Base-by-base conservation (phyloP, 169 alveolate species). In the Cryptosporidium meleagridis region DNA sequence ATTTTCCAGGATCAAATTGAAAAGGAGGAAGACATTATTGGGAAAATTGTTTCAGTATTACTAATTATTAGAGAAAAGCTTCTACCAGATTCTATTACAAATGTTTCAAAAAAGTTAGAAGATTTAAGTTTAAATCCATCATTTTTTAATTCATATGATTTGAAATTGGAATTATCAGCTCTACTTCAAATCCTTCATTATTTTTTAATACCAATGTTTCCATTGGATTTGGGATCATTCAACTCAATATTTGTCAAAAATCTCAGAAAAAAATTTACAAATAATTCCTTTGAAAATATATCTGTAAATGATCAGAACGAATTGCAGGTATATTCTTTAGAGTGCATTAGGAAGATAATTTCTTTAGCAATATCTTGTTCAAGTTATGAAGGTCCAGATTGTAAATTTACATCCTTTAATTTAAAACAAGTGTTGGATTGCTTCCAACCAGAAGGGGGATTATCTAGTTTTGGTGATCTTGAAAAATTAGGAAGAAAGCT, bases 361-460 rank as follows among this genome's bases (percentile, higher is more conserved):
- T 31, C 86, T n/a, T 10, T 73, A 21, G 86, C 86, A 21, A 58
- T 73, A 8, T 73, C 86, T 7, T 73, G 86, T 35, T 53, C 86
- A 16, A 55, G 86, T 39, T 73, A 73, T 35, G 86, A 73, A 33
- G 86, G 86, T 7, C 86, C 86, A 37, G 86, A 58, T n/a, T 73
- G 86, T 26, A 73, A 59, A 21, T 58, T 73, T 9, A 37, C 85
- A 4, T 33, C 86, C n/a, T 33, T 53, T 39, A 73, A 73, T 73
- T 21, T 67, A 26, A 26, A n/a, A 21, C 67, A 55, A 55, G 26
- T 55, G 67, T 23, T 55, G 35, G 67, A 55, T 7, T 9, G 35
- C 12, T 23, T 55, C 12, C 67, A 55, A 0, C 35, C 67, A 21
- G 3, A 26, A 7, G 35, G 21, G 1, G 35, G 21, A 23, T 29